phyloP scores from a whole-genome alignment of 2,329 filamentous ascomycete species.

The Botrytis cinerea region DNA sequence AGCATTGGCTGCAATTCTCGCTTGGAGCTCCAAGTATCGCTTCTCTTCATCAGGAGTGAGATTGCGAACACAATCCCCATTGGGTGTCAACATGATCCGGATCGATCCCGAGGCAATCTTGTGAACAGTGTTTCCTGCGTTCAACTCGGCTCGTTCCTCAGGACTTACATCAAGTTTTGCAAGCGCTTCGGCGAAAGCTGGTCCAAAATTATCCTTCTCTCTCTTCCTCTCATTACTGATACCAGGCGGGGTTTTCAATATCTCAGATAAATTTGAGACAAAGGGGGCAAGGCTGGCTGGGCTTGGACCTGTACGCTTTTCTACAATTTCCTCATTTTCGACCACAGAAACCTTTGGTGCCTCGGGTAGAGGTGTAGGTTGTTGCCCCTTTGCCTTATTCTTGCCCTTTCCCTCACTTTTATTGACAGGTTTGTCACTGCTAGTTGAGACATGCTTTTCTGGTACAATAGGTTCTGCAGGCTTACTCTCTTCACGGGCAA shows the following conservation, averaged over 20 bases:
- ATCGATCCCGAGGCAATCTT: slow-evolving; percentile 62
- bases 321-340: slow-evolving; percentile 35
- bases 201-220: slow-evolving; percentile 20
- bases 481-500: slow-evolving; percentile 19
- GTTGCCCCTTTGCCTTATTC: slow-evolving; percentile 34
- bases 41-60: slow-evolving; percentile 69
- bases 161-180: slow-evolving; percentile 52
- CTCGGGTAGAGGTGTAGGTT: slow-evolving; percentile 32
- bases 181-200: slow-evolving; percentile 32
- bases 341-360: slow-evolving; percentile 32
- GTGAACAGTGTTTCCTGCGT: slow-evolving; percentile 59
- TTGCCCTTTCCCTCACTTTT: slow-evolving; percentile 33
- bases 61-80: slow-evolving; percentile 75
- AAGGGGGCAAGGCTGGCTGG: slow-evolving; percentile 42
- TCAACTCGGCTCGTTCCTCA: slow-evolving; percentile 57
- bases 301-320: slow-evolving; percentile 38
- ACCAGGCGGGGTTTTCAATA: slow-evolving; percentile 42
- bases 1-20: slow-evolving; percentile 53
- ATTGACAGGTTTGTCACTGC: slow-evolving; percentile 25
- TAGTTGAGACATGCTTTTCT: slow-evolving; percentile 2
- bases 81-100: slow-evolving; percentile 72
- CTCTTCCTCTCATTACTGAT: slow-evolving; percentile 20
- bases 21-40: slow-evolving; percentile 69
- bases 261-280: neutral
- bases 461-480: neutral